Evolutionary conservation across 306 rosid species (phyloP).

Genomic region (Phaseolus lunatus): DNA sequence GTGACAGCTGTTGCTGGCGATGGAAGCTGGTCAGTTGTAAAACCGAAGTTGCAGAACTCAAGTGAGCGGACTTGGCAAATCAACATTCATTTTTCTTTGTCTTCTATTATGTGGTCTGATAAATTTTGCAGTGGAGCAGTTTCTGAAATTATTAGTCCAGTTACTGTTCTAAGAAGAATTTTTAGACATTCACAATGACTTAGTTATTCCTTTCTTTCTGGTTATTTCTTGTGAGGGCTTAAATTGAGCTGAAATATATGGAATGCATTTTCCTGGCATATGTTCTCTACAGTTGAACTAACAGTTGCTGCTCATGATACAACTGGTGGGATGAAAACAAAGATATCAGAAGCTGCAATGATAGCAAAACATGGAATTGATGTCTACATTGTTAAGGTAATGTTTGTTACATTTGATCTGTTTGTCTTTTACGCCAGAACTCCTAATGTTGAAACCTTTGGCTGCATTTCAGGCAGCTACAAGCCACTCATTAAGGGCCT

Average conservation of each 20-base stretch:
- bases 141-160: neutral
- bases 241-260: neutral
- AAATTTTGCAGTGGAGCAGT: neutral
- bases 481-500: constrained; percentile 72
- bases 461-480: constrained; percentile 81
- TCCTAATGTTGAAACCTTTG: constrained; percentile 35
- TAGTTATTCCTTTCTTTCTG: constrained; percentile 8
- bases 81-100: constrained; percentile 17
- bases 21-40: constrained; percentile 83
- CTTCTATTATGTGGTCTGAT: constrained; percentile 18
- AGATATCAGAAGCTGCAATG: constrained; percentile 87
- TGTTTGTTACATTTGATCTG: neutral
- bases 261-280: constrained; percentile 16
- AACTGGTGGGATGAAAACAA: constrained; percentile 89
- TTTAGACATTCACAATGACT: neutral
- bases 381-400: constrained; percentile 86
- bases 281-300: constrained; percentile 60
- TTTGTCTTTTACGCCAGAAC: constrained; percentile 14
- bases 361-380: constrained; percentile 90
- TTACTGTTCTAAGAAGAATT: neutral
- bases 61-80: constrained; percentile 52
- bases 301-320: constrained; percentile 85
- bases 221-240: neutral
- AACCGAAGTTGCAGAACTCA: constrained; percentile 65
- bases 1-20: constrained; percentile 71